Base-by-base conservation (phyloP, 768 basidiomycete species). In the Amanita phalloides region DNA sequence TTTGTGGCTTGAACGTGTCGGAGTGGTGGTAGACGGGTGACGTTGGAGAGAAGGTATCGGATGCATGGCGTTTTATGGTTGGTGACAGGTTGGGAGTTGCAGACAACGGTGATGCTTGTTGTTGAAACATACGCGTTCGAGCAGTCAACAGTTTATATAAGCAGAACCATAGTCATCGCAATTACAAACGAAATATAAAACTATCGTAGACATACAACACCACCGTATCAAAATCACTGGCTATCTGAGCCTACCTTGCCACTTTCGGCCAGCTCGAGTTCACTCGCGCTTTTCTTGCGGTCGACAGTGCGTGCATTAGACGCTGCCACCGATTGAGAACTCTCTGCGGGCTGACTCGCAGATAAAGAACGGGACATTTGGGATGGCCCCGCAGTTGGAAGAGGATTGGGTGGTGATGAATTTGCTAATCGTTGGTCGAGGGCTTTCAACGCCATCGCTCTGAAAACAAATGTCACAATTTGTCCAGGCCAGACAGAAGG, bases 371-470 rank as follows among this genome's bases (percentile, higher is more conserved):
- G 64, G 35, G 69, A 64, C 20, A 59, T 42, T 43, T 64, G 62
- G 21, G 66, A 56, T 20, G 69, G 56, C 8, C 55, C 58, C 25
- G 60, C 46, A 53, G 69, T 68, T 1, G 72, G 63, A 53, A 61
- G 61, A 41, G 68, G 62, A 14, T 66, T 66, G 14, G 67, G 60
- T 20, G 76, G 71, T 32, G 76, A 70, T 43, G 77, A 75, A 55
- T 76, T 83, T 28, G 94, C 91, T 48, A 98, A 66, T 28, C 93
- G 79, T 60, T 96, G 93, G 60, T 99, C 96, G 33, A 99, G 77
- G 3, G 96, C 96, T 66, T 97, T 96, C 60, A 99, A 71, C 28
- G 96, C 96, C 74, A 99, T 81, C 1, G 94, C 92, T 58, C 95
- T 96, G 61, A 23, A 54, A 42, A 50, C 50, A 4, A 21, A 48